Evolutionary conservation across 192 early-diverging fungal species (phyloP).

Genomic region (Pilobolus umbonatus): DNA sequence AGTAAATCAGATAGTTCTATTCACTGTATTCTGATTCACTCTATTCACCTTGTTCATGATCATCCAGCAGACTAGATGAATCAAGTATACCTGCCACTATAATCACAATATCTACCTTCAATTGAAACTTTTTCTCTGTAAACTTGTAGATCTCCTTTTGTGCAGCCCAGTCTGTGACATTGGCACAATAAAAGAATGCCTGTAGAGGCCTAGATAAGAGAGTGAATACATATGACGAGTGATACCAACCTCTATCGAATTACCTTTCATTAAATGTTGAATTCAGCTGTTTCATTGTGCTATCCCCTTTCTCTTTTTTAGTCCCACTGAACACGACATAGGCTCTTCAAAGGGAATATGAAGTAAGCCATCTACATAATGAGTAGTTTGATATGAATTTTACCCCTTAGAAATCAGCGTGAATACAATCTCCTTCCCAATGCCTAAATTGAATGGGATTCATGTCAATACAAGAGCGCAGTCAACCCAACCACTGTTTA

Average conservation of each 20-base stretch:
- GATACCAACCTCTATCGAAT: not conserved
- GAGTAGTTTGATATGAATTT: not conserved
- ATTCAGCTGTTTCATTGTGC: not conserved
- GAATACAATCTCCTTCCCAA: constrained; percentile 1
- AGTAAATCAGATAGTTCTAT: not conserved
- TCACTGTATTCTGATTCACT: no score
- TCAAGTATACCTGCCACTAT: constrained; percentile 15
- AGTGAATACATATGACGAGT: no score
- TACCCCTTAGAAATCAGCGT: not conserved
- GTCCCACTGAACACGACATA: constrained; percentile 1
- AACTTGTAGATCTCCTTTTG: constrained; percentile 2
- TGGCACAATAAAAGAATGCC: not conserved
- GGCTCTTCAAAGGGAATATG: not conserved
- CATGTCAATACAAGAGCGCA: no score
- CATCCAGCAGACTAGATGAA: constrained; percentile 5
- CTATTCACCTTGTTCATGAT: constrained; percentile 10
- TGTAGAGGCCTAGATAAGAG: not conserved
- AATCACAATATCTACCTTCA: constrained; percentile 18
- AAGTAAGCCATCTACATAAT: not conserved
- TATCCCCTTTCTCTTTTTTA: not conserved
- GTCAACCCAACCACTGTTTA: no score
- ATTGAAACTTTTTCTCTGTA: not conserved
- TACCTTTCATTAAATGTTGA: not conserved
- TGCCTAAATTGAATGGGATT: not conserved
- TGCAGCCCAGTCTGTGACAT: constrained; percentile 11